Evolutionary conservation across 1,139 yeast species (phyloP).

Genomic region (Hansenula sp.): DNA sequence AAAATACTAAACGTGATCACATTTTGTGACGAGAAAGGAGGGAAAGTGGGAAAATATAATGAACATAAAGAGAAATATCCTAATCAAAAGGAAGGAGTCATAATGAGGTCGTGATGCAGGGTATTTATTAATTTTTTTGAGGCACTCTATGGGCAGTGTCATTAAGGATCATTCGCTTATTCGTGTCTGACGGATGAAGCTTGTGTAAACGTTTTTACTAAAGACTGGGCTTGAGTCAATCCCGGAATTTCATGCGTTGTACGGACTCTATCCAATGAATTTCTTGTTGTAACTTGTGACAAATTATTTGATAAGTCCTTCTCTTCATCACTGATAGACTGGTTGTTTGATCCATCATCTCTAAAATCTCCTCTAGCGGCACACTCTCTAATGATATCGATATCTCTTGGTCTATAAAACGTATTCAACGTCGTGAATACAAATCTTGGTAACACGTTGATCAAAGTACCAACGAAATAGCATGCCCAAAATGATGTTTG

Average conservation of each 20-base stretch:
- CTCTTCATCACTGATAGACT: constrained; percentile 20
- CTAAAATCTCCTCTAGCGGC: constrained; percentile 52
- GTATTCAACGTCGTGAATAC: constrained; percentile 59
- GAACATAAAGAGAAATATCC: no score
- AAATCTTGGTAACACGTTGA: constrained; percentile 76
- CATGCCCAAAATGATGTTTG: constrained; percentile 79
- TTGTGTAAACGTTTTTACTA: constrained; percentile 38
- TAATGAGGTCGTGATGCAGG: no score
- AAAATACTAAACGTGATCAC: no score
- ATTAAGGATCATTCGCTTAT: no score
- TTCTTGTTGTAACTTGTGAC: constrained; percentile 5
- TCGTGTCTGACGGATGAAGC: constrained; percentile 31
- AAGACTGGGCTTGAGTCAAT: constrained; percentile 15
- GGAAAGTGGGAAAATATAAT: no score
- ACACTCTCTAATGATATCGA: constrained; percentile 84
- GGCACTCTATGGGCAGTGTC: no score
- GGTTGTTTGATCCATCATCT: constrained; percentile 50
- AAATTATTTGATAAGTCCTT: constrained; percentile 32
- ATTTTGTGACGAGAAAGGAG: no score
- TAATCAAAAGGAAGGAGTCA: no score
- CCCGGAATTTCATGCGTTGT: constrained; percentile 17
- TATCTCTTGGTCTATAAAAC: constrained; percentile 67
- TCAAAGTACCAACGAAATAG: constrained; percentile 62
- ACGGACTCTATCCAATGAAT: constrained; percentile 13
- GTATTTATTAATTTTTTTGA: no score